A percentile compares a stretch with the other conserved stretches of the same genome.
Conservation (phyloP, 164 flowering plant genomes). For the Annona cherimola region DNA sequence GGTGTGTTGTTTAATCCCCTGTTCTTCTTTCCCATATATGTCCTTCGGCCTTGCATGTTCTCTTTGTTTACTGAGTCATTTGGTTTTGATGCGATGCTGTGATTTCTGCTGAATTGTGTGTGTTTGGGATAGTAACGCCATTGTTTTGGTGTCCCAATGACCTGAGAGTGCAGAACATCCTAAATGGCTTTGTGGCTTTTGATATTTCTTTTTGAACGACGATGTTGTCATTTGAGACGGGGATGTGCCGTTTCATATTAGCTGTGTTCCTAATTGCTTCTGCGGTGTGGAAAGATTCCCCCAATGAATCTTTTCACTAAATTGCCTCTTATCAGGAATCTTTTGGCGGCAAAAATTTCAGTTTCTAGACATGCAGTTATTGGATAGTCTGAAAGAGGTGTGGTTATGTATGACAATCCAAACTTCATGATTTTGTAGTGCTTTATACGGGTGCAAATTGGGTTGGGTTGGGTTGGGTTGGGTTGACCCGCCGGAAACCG, state of each 20-base stretch:
- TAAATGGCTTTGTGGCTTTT: too few species aligned
- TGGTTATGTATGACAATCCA: too few species aligned
- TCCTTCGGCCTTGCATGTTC: background rate
- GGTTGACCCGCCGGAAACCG: too few species aligned
- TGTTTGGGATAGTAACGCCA: background rate
- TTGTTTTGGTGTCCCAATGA: background rate
- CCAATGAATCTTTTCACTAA: background rate
- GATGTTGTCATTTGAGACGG: background rate
- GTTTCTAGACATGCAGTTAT: too few species aligned
- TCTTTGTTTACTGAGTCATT: too few species aligned
- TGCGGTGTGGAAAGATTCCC: background rate
- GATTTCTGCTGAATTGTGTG: background rate
- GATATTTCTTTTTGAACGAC: too few species aligned
- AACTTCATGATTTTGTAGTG: too few species aligned
- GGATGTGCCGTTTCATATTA: background rate
- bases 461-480: too few species aligned
- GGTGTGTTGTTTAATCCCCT: constrained; percentile 31
- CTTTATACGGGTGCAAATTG: too few species aligned
- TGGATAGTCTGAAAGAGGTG: too few species aligned
- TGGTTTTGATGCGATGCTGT: background rate
- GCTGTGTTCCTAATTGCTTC: background rate
- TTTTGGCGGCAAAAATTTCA: too few species aligned
- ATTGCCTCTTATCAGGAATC: background rate
- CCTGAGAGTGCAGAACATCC: too few species aligned
- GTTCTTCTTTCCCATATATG: background rate